A percentile compares a stretch with the other conserved stretches of the same genome.
phyloP scores from a whole-genome alignment of 2,329 filamentous ascomycete genomes.

The Colletotrichum endophyticum region DNA sequence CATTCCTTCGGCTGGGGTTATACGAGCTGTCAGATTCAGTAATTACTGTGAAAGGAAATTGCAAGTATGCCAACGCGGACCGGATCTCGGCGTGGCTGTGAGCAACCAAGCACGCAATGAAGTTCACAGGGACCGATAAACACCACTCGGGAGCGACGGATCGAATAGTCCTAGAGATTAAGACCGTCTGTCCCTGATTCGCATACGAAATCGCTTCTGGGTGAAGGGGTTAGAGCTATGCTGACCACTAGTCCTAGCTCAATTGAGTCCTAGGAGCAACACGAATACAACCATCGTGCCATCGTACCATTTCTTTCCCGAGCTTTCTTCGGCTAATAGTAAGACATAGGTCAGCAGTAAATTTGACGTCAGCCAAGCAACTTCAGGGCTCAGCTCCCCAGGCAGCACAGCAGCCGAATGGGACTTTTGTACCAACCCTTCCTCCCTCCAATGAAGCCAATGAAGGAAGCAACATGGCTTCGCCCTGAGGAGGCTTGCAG shows the following conservation, averaged over 20 bases:
- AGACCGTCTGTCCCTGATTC: not conserved
- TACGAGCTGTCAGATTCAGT: not conserved
- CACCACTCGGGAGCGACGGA: not conserved
- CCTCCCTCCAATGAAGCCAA: not conserved
- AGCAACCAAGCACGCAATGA: not conserved
- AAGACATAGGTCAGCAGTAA: not conserved
- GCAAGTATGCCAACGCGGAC: not conserved
- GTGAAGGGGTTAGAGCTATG: not conserved
- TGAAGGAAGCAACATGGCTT: not conserved
- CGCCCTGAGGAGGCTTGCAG: not conserved
- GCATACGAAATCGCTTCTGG: not conserved
- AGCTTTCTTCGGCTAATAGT: not conserved
- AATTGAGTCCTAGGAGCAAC: not conserved
- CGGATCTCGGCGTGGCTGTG: not conserved
- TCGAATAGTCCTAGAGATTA: not conserved
- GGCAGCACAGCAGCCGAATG: not conserved
- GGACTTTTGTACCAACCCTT: not conserved
- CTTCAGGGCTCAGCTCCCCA: not conserved
- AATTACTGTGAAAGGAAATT: not conserved
- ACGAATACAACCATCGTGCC: not conserved
- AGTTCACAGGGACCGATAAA: not conserved
- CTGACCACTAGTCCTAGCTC: not conserved
- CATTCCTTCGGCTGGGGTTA: not conserved
- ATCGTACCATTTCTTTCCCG: not conserved
- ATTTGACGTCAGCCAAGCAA: not conserved